These are phyloP conservation scores for Chionographis japonica DNA, from an alignment of 106 monocot genomes.

Conservation along the genomic window DNA sequence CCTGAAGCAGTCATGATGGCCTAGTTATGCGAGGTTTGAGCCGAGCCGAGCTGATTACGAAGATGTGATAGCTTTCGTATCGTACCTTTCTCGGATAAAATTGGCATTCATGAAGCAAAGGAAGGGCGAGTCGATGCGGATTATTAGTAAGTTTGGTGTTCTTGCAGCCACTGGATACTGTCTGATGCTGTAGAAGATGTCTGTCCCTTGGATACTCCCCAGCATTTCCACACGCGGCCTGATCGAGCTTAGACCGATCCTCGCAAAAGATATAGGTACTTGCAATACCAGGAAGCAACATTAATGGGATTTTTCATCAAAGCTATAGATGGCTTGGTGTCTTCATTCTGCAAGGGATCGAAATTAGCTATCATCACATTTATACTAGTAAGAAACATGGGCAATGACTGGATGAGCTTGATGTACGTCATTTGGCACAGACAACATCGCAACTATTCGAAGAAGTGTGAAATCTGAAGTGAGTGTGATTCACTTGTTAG, in stretches of 20 bases:
- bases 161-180: conserved; percentile 41
- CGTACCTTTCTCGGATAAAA: conserved; percentile 71
- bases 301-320: no score
- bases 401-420: no score
- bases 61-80: not conserved
- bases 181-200: conserved; percentile 60
- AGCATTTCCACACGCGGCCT: conserved; percentile 55
- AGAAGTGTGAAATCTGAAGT: no score
- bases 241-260: conserved; percentile 53
- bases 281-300: conserved; percentile 13
- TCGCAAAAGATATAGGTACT: conserved; percentile 69
- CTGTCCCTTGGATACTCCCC: conserved; percentile 71
- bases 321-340: no score
- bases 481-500: no score
- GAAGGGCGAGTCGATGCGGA: conserved; percentile 58
- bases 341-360: no score
- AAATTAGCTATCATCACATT: not conserved
- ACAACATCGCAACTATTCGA: no score
- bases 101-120: conserved; percentile 77
- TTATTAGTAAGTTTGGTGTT: conserved; percentile 26
- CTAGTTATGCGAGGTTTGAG: not conserved
- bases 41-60: no score
- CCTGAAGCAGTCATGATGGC: conserved; percentile 25
- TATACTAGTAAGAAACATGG: not conserved
- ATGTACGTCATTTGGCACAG: no score